Base-by-base conservation (phyloP, 2,329 filamentous ascomycete species). In the Sclerotinia glacialis region DNA sequence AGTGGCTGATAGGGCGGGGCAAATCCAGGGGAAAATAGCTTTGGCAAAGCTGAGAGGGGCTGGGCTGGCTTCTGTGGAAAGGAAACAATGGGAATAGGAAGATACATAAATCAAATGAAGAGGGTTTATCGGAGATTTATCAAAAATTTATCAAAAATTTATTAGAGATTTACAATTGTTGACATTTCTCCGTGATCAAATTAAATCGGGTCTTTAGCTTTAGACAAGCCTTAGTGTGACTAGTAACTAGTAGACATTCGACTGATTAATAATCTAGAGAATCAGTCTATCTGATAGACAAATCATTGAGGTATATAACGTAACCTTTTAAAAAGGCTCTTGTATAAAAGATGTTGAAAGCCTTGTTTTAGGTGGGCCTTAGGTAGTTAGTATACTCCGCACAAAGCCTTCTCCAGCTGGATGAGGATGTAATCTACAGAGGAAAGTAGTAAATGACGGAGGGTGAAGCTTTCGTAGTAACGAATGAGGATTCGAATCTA, bases 21-120 rank as follows among this genome's bases (percentile, higher is more conserved):
- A 14, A 58, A 40, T 11, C 21, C n/a, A 31, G 21, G 54, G 34
- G 34, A n/a, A 49, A 21, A 26, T 31, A 16, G 26, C 47, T 52
- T 37, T 16, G 44, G 8, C 16, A 49, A 49, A 60, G 44, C 55
- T 47, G 31, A 49, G 42, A 37, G 46, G 47, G 55, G 46, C 37
- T 49, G 47, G 37, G 46, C 18, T 34, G 53, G 53, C 63, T 65
- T 65, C 53, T 18, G 63, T 59, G 54, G 54, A 65, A 50, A 65
- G 46, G 62, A 40, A 47, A 58, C 28, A 47, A 28, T 53, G 28
- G 42, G 63, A 12, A 34, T 61, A 52, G 54, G 44, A 52, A 59
- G 31, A 34, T 34, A 61, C 34, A 44, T 37, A 50, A 44, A 44
- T 50, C 23, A 52, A 65, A 42, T 53, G 46, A 60, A 65, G 55